phyloP scores from a whole-genome alignment of 1,284 basidiomycete species.

The Waitea zeae region DNA sequence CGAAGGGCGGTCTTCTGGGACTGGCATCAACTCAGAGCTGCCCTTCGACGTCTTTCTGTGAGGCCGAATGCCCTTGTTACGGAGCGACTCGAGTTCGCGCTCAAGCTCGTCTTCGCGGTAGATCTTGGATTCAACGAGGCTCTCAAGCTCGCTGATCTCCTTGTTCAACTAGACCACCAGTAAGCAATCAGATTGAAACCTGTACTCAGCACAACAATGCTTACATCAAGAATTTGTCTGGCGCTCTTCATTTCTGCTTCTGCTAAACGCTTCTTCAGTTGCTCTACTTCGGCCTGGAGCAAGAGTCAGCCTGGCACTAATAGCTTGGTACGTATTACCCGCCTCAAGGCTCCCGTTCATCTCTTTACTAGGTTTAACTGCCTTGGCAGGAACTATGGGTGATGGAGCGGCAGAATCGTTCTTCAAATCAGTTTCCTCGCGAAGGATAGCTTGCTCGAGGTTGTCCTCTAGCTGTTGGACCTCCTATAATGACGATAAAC shows the following conservation, averaged over 20 bases:
- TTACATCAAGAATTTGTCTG: constrained; percentile 51
- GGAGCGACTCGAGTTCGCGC: constrained; percentile 61
- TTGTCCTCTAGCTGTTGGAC: constrained; percentile 59
- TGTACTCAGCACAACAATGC: constrained; percentile 10
- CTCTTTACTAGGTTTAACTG: too few relatives aligned
- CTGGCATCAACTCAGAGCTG: constrained; percentile 17
- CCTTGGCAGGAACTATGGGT: constrained; percentile 1
- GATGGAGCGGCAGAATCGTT: constrained; percentile 4
- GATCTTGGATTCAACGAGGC: constrained; percentile 79
- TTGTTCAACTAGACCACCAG: constrained; percentile 51
- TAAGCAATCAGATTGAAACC: constrained; percentile 4
- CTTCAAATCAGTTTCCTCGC: constrained; percentile 28
- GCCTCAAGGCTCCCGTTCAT: too few relatives aligned
- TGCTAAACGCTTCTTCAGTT: constrained; percentile 45
- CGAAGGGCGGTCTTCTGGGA: background rate
- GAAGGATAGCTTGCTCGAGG: constrained; percentile 42
- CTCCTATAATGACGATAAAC: constrained; percentile 25
- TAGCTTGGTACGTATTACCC: too few relatives aligned
- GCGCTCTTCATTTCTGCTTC: constrained; percentile 62
- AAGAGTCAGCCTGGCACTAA: too few relatives aligned
- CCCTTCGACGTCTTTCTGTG: constrained; percentile 43
- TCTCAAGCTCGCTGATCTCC: constrained; percentile 80
- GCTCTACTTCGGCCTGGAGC: constrained; percentile 47
- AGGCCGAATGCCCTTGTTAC: constrained; percentile 40
- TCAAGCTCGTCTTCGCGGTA: constrained; percentile 68